A percentile compares a stretch with the other conserved stretches of the same genome.
phyloP scores from a whole-genome alignment of 2,329 filamentous ascomycete species.

The Fusarium luffae region DNA sequence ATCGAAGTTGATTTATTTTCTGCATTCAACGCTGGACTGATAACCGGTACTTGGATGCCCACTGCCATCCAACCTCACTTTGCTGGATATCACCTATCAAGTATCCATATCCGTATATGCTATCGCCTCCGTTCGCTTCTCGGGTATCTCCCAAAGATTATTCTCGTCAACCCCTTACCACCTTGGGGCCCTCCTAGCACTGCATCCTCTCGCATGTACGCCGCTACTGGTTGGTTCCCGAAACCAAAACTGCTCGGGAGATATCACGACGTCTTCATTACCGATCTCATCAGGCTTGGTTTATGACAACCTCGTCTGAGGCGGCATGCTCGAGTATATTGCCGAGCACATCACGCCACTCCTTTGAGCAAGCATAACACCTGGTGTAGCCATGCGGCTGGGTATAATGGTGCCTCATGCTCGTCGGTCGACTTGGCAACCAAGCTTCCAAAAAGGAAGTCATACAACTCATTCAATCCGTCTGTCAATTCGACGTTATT shows the following conservation, averaged over 20 bases:
- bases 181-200: constrained; percentile 5
- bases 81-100: constrained; percentile 13
- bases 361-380: constrained; percentile 38
- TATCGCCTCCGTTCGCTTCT: not conserved
- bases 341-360: constrained; percentile 20
- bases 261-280: constrained; percentile 30
- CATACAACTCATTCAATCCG: constrained; percentile 45
- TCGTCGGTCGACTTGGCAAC: constrained; percentile 35
- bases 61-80: constrained; percentile 19
- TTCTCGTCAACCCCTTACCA: not conserved
- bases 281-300: constrained; percentile 31
- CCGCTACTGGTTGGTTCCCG: constrained; percentile 4
- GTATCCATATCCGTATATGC: not conserved
- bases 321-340: constrained; percentile 22
- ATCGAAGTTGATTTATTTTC: constrained; percentile 8
- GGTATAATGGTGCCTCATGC: constrained; percentile 46
- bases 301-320: constrained; percentile 22
- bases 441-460: constrained; percentile 32
- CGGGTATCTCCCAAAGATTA: constrained; percentile 17
- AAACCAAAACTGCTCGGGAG: constrained; percentile 25
- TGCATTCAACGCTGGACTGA: constrained; percentile 17
- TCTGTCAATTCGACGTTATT: constrained; percentile 11
- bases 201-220: not conserved
- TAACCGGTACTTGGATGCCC: constrained; percentile 16
- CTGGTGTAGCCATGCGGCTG: constrained; percentile 42